A percentile compares a stretch with the other conserved stretches of the same genome.
Evolutionary conservation across 2,329 filamentous ascomycete genomes (phyloP).

Genomic region (Hypoxylon sp.): DNA sequence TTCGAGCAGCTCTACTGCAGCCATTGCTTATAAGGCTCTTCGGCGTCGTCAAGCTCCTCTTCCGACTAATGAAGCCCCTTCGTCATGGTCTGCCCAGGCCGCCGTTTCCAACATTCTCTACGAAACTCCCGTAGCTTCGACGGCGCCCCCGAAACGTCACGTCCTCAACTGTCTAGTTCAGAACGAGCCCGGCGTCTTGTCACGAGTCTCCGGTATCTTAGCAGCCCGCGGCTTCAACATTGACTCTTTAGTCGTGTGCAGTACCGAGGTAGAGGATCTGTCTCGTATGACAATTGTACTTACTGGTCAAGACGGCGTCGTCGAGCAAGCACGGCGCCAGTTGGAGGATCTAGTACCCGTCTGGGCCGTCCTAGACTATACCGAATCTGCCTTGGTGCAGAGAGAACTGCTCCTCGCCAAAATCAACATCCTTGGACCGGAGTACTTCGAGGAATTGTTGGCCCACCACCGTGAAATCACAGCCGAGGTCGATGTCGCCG

Average conservation of each 20-base stretch:
- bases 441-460: slow-evolving; percentile 97
- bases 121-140: slow-evolving; percentile 89
- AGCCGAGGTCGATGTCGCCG: slow-evolving; percentile 59
- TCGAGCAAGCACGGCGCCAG: slow-evolving; percentile 95
- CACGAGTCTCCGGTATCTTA: slow-evolving; percentile 94
- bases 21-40: slow-evolving; percentile 96
- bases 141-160: slow-evolving; percentile 89
- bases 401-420: slow-evolving; percentile 95
- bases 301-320: slow-evolving; percentile 94
- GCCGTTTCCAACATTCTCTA: slow-evolving; percentile 99
- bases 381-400: slow-evolving; percentile 90
- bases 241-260: slow-evolving; percentile 96
- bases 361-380: slow-evolving; percentile 98
- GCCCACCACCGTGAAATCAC: slow-evolving; percentile 94
- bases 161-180: slow-evolving; percentile 98
- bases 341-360: slow-evolving; percentile 97
- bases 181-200: slow-evolving; percentile 97
- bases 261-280: slow-evolving; percentile 95
- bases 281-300: slow-evolving; percentile 99
- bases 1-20: slow-evolving; percentile 82
- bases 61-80: slow-evolving; percentile 79
- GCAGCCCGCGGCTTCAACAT: slow-evolving; percentile 99
- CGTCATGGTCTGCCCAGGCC: slow-evolving; percentile 89
- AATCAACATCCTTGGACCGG: slow-evolving; percentile 94
- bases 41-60: slow-evolving; percentile 89